Conservation (phyloP, 305 asterid species). For the Fraxinus velutina region DNA sequence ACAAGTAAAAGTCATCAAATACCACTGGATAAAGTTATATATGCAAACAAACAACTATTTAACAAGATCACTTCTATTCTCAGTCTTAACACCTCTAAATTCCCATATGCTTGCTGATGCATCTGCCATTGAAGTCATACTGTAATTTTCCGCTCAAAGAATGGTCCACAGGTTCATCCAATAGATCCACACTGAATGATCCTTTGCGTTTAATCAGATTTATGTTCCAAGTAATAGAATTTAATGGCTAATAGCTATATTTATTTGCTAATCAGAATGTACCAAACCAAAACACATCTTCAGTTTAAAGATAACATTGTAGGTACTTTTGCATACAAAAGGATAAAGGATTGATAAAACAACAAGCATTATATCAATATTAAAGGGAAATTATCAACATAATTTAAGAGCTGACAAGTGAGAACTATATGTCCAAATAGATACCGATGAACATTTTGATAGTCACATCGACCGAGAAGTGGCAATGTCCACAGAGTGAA, state of each 20-base stretch:
- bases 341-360: not conserved
- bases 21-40: not conserved
- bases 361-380: not conserved
- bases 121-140: not conserved
- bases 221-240: not conserved
- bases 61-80: not conserved
- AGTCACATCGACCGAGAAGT: not conserved
- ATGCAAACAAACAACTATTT: not conserved
- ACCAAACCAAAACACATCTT: not conserved
- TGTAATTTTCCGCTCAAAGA: not conserved
- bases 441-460: not conserved
- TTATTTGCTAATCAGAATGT: not conserved
- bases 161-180: not conserved
- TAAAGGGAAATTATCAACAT: not conserved
- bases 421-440: constrained; percentile 3
- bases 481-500: not conserved
- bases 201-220: not conserved
- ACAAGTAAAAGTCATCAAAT: not conserved
- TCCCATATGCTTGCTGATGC: not conserved
- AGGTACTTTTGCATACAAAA: not conserved
- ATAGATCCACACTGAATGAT: not conserved
- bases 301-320: not conserved
- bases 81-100: not conserved
- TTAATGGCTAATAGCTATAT: not conserved
- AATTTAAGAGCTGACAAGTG: not conserved